Percentiles rank a stretch among this genome's conserved stretches.
These are phyloP conservation scores for Groenewaldozyma salmanticensis DNA, from an alignment of 805 yeast genomes.

Conservation along the genomic window DNA sequence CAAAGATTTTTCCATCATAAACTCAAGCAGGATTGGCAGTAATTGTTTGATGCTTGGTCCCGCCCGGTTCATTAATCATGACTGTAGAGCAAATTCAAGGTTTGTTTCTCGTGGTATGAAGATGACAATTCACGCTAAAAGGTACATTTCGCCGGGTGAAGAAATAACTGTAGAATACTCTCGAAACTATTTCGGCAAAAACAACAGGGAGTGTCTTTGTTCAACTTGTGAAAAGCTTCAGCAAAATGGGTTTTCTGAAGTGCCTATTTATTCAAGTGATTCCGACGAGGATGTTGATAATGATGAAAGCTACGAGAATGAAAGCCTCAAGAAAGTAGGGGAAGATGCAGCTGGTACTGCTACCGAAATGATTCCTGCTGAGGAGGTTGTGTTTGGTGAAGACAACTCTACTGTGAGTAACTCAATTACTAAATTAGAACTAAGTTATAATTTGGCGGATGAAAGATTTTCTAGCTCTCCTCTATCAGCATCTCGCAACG, in stretches of 20 bases:
- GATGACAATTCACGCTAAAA: slow-evolving; percentile 28
- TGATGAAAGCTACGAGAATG: slow-evolving; percentile 4
- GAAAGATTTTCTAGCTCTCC: slow-evolving; percentile 2
- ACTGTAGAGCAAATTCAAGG: slow-evolving; percentile 35
- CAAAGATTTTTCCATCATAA: slow-evolving; percentile 35
- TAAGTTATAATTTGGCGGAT: not conserved
- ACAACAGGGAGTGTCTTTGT: slow-evolving; percentile 37
- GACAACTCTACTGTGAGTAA: not conserved
- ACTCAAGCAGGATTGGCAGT: slow-evolving; percentile 27
- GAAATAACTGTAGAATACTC: slow-evolving; percentile 39
- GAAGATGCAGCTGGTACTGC: no score
- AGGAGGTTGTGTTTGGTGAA: not conserved
- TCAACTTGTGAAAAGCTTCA: slow-evolving; percentile 31
- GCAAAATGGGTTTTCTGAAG: slow-evolving; percentile 24
- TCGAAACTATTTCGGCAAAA: slow-evolving; percentile 33
- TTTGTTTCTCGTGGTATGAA: slow-evolving; percentile 26
- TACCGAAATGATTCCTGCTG: not conserved
- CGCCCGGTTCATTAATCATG: slow-evolving; percentile 39
- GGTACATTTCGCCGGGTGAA: slow-evolving; percentile 34
- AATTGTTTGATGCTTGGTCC: slow-evolving; percentile 40
- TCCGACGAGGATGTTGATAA: not conserved
- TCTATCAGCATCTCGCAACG: slow-evolving; percentile 5
- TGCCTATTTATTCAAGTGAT: not conserved
- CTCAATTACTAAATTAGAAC: not conserved
- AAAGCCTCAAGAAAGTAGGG: not conserved